phyloP scores from a whole-genome alignment of 257 asterid species.

The Plantago ovata region DNA sequence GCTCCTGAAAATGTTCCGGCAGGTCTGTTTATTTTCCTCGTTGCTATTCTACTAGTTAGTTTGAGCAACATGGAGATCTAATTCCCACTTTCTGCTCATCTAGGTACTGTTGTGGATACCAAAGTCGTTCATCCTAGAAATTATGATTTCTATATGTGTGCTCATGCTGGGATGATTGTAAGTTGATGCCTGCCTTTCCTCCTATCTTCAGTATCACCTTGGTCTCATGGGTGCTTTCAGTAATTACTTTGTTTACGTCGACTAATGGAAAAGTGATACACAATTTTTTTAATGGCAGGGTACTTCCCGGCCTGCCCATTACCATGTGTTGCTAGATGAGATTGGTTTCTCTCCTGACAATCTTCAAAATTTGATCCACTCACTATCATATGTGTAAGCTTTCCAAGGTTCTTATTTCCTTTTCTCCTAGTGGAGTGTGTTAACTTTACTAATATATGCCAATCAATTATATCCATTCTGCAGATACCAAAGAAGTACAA shows the following conservation, averaged over 20 bases:
- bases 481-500: conserved; percentile 88
- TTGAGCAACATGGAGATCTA: conserved; percentile 8
- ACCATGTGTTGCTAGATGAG: conserved; percentile 85
- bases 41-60: conserved; percentile 3
- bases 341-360: conserved; percentile 90
- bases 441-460: background rate
- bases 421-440: background rate
- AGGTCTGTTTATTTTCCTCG: conserved; percentile 39
- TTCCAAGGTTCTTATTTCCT: conserved; percentile 10
- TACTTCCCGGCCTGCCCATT: conserved; percentile 86
- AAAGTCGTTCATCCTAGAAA: conserved; percentile 71
- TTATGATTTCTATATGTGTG: conserved; percentile 84
- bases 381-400: conserved; percentile 85
- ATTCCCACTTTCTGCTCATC: conserved; percentile 24
- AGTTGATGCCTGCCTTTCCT: conserved; percentile 26
- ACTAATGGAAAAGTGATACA: background rate
- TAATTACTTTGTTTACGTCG: background rate
- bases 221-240: conserved; percentile 1
- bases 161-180: conserved; percentile 84
- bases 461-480: conserved; percentile 8
- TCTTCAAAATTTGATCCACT: conserved; percentile 76
- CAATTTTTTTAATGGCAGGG: conserved; percentile 46
- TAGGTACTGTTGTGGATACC: conserved; percentile 87
- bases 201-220: conserved; percentile 1
- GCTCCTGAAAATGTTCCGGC: conserved; percentile 73